Percentiles rank a stretch among this genome's conserved stretches.
Evolutionary conservation across 2,329 filamentous ascomycete species (phyloP).

Genomic region (Cladosporium sp.): DNA sequence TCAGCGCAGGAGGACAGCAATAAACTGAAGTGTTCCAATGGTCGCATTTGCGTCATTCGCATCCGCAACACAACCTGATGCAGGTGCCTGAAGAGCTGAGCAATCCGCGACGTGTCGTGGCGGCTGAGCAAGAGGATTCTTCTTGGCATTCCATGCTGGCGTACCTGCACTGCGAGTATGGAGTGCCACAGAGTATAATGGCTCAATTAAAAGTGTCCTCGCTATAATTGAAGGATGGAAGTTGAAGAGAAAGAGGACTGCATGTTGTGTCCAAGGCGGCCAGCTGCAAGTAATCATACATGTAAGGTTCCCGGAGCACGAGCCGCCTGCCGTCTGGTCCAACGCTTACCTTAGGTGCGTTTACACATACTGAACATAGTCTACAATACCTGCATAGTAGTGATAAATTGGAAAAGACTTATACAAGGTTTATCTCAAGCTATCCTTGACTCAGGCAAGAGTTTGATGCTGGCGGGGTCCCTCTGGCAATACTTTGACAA

Average conservation of each 20-base stretch:
- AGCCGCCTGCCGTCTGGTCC: neutral
- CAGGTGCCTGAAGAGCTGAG: neutral
- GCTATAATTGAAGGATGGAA: neutral
- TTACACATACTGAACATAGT: neutral
- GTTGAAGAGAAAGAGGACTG: neutral
- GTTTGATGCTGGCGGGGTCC: neutral
- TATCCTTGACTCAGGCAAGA: neutral
- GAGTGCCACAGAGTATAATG: neutral
- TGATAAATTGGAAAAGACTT: neutral
- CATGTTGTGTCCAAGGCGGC: neutral
- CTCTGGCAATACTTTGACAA: neutral
- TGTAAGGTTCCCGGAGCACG: neutral
- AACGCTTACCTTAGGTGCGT: neutral
- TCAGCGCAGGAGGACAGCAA: neutral
- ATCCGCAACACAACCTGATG: neutral
- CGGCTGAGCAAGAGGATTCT: slow-evolving; percentile 7
- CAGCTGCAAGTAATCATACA: neutral
- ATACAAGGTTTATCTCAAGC: neutral
- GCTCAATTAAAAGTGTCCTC: neutral
- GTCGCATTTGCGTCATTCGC: neutral
- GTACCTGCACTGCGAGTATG: neutral
- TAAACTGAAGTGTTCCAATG: neutral
- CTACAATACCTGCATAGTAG: neutral
- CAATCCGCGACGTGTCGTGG: neutral
- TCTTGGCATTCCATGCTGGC: neutral